phyloP scores from a whole-genome alignment of 2,329 filamentous ascomycete species.

The Colletotrichum endophyticum region DNA sequence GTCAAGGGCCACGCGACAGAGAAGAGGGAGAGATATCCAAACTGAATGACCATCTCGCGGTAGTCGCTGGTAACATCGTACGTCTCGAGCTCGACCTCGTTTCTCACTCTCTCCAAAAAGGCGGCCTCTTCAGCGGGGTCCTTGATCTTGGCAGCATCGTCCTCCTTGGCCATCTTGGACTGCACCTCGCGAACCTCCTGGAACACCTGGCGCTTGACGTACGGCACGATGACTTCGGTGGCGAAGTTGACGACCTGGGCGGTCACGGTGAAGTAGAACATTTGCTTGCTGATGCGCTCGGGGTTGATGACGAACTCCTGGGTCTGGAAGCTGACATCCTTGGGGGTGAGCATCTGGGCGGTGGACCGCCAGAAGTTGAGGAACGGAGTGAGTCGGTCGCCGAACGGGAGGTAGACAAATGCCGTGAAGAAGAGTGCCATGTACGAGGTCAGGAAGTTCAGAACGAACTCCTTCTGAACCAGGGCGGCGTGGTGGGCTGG shows the following conservation, averaged over 20 bases:
- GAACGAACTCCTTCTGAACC: conserved; percentile 90
- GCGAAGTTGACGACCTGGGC: conserved; percentile 89
- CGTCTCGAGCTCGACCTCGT: conserved; percentile 79
- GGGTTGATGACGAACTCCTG: conserved; percentile 82
- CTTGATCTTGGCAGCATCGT: conserved; percentile 49
- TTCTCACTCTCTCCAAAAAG: conserved; percentile 81
- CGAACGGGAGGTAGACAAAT: conserved; percentile 94
- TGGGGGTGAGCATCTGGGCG: conserved; percentile 76
- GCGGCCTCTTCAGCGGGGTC: conserved; percentile 79
- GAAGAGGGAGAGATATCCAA: conserved; percentile 87
- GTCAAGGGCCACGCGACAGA: conserved; percentile 96
- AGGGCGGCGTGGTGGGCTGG: conserved; percentile 80
- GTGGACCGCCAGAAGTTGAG: conserved; percentile 81
- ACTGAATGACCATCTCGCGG: conserved; percentile 90
- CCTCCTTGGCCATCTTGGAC: conserved; percentile 60
- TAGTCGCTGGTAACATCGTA: conserved; percentile 94
- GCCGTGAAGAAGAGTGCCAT: conserved; percentile 90
- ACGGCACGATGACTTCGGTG: conserved; percentile 85
- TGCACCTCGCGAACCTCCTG: conserved; percentile 81
- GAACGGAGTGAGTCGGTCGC: conserved; percentile 80
- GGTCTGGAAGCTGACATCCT: conserved; percentile 72
- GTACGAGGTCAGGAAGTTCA: conserved; percentile 97
- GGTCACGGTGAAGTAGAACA: conserved; percentile 95
- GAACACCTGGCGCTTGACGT: conserved; percentile 78
- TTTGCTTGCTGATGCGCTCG: conserved; percentile 82